These are phyloP conservation scores for Proteromonas lacertae DNA, from an alignment of 352 stramenopile genomes.

Conservation along the genomic window DNA sequence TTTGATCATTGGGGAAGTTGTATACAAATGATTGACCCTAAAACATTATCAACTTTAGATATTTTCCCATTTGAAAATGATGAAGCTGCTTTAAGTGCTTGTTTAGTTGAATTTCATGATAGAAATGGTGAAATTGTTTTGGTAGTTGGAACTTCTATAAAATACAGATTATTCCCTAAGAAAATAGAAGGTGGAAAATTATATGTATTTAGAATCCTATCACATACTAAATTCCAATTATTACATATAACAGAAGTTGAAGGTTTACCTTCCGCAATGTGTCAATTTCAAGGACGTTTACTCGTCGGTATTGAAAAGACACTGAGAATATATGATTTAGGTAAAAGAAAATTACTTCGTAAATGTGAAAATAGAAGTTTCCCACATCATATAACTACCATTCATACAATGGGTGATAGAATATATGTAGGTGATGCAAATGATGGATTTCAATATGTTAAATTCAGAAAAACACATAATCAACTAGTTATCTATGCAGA, in stretches of 20 bases:
- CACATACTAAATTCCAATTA: too few species aligned
- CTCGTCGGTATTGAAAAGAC: constrained; percentile 72
- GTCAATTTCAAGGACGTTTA: constrained; percentile 78
- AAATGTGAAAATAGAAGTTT: constrained; percentile 87
- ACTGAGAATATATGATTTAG: constrained; percentile 87
- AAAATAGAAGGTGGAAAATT: too few species aligned
- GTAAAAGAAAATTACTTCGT: constrained; percentile 89
- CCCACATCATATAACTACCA: constrained; percentile 14
- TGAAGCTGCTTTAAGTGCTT: too few species aligned
- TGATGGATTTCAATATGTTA: constrained; percentile 75
- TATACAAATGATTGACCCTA: too few species aligned
- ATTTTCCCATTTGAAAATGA: too few species aligned
- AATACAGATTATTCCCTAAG: too few species aligned
- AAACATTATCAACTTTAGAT: too few species aligned
- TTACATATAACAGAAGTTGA: constrained; percentile 82
- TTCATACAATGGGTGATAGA: constrained; percentile 65
- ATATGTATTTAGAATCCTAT: constrained; percentile 17
- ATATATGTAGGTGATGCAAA: constrained; percentile 78
- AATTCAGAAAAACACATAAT: constrained; percentile 82
- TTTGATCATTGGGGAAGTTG: too few species aligned
- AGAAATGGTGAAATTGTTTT: too few species aligned
- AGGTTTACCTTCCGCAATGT: constrained; percentile 70
- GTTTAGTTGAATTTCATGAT: too few species aligned
- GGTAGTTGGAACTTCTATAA: too few species aligned
- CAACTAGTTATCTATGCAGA: constrained; percentile 76